phyloP scores from a whole-genome alignment of 108 stramenopile genomes.

The Discostella pseudostelligera region DNA sequence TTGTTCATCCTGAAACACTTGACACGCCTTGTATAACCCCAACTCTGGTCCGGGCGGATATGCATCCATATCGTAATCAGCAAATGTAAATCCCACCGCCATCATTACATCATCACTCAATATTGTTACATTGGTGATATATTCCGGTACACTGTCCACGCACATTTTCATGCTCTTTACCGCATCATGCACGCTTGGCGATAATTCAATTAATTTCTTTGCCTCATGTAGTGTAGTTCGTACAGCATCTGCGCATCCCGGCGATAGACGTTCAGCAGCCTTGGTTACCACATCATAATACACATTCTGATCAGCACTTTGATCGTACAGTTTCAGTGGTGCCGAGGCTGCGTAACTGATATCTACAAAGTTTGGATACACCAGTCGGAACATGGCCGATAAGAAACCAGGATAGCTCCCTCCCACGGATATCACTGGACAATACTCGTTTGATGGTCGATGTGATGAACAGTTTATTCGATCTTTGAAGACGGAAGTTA shows the following conservation, averaged over 20 bases:
- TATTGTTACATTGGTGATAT: slow-evolving; percentile 40
- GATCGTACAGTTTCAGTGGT: slow-evolving; percentile 67
- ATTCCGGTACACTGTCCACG: slow-evolving; percentile 44
- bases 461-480: slow-evolving; percentile 49
- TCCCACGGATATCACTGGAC: slow-evolving; percentile 77
- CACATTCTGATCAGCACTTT: slow-evolving; percentile 45
- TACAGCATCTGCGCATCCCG: slow-evolving; percentile 59
- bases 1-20: slow-evolving; percentile 47
- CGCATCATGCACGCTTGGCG: slow-evolving; percentile 20
- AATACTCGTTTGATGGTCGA: slow-evolving; percentile 52
- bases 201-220: slow-evolving; percentile 15
- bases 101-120: slow-evolving; percentile 50
- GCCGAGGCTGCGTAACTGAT: slow-evolving; percentile 67
- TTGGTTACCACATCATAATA: slow-evolving; percentile 65
- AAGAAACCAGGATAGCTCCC: slow-evolving; percentile 81
- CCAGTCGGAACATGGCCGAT: slow-evolving; percentile 65
- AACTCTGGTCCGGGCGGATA: slow-evolving; percentile 68
- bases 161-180: slow-evolving; percentile 50
- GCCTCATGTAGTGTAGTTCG: slow-evolving; percentile 37
- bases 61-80: slow-evolving; percentile 72
- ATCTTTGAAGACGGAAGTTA: slow-evolving; percentile 28
- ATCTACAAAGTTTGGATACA: slow-evolving; percentile 65
- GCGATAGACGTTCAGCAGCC: slow-evolving; percentile 54
- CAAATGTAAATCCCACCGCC: slow-evolving; percentile 59
- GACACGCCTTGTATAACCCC: slow-evolving; percentile 53